These are phyloP conservation scores for Allium cepa DNA, from an alignment of 106 monocot species.

Conservation along the genomic window DNA sequence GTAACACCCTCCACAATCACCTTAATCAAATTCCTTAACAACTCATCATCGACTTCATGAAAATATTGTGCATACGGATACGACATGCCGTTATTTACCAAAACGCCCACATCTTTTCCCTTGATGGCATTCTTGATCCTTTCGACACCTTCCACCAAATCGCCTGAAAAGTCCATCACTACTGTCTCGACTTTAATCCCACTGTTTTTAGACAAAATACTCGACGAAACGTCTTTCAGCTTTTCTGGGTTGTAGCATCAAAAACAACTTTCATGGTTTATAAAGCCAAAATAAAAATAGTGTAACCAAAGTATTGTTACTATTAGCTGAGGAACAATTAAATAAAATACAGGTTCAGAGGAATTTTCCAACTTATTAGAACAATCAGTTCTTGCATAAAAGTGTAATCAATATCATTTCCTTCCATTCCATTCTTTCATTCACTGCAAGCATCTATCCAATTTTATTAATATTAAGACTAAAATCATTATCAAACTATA, in stretches of 20 bases:
- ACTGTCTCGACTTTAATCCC: constrained; percentile 34
- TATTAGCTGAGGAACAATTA: no score
- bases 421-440: no score
- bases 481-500: no score
- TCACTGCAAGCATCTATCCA: no score
- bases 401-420: no score
- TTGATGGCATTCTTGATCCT: constrained; percentile 37
- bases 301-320: no score
- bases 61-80: constrained; percentile 84
- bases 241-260: constrained; percentile 57
- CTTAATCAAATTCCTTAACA: constrained; percentile 53
- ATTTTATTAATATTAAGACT: no score
- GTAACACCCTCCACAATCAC: constrained; percentile 85
- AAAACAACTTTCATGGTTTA: no score
- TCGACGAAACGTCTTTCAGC: constrained; percentile 36
- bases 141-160: constrained; percentile 38
- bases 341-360: no score
- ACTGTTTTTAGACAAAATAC: constrained; percentile 28
- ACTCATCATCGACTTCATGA: constrained; percentile 84
- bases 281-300: no score
- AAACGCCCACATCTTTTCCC: constrained; percentile 71
- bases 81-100: constrained; percentile 84
- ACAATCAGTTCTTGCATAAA: no score
- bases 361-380: no score
- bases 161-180: constrained; percentile 57